Evolutionary conservation across 2,329 filamentous ascomycete genomes (phyloP).

Genomic region (Ceratocystis papillata): DNA sequence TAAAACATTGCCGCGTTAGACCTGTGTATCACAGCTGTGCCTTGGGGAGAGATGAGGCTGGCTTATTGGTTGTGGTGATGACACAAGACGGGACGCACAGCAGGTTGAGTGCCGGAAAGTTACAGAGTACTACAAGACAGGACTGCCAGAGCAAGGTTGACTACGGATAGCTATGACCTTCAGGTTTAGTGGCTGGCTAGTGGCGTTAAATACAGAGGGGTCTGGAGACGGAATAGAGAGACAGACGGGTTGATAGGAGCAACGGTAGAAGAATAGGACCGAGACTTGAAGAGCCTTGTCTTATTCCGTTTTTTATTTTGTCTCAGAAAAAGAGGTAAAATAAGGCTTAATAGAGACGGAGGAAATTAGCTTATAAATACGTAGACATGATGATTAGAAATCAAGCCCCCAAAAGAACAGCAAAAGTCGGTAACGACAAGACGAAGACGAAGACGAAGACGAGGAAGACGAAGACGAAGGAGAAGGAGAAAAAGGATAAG

Average conservation of each 20-base stretch:
- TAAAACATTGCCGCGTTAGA: neutral
- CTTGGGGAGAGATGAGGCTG: neutral
- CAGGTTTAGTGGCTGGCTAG: too few relatives aligned
- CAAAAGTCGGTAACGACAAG: neutral
- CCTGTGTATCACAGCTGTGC: neutral
- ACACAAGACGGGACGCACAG: neutral
- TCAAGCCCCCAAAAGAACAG: neutral
- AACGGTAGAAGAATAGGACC: neutral
- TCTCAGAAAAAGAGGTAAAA: neutral
- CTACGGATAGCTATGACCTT: neutral
- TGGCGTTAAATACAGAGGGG: too few relatives aligned
- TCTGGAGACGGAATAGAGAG: too few relatives aligned
- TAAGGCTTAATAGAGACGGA: neutral
- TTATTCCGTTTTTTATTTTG: neutral
- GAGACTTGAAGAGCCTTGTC: neutral
- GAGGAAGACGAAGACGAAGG: neutral
- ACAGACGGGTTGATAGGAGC: too few relatives aligned
- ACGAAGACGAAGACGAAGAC: neutral
- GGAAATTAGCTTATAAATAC: slow-evolving; percentile 1
- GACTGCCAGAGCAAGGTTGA: too few relatives aligned
- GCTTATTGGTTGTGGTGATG: neutral
- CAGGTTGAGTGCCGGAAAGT: neutral
- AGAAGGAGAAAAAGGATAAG: too few relatives aligned
- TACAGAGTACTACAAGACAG: neutral
- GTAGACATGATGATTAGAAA: neutral